These are phyloP conservation scores for Amylocystis lapponica DNA, from an alignment of 768 basidiomycete genomes.

Conservation along the genomic window DNA sequence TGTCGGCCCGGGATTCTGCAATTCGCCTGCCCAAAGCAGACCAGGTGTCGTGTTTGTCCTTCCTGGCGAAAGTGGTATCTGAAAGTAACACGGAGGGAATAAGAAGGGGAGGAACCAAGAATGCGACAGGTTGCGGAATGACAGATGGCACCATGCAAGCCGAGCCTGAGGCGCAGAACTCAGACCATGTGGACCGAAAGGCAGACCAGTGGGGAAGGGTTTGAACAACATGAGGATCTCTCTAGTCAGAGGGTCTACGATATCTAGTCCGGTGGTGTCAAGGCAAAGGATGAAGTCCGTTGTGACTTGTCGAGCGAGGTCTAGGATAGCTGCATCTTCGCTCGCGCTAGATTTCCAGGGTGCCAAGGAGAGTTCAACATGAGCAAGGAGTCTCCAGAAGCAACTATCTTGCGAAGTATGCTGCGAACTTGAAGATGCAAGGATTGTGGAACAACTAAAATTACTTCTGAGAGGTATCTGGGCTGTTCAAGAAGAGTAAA, in stretches of 20 bases:
- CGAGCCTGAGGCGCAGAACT: conserved; percentile 4
- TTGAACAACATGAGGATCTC: conserved; percentile 32
- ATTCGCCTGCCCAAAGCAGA: conserved; percentile 21
- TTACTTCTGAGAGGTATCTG: conserved; percentile 35
- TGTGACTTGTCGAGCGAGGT: conserved; percentile 31
- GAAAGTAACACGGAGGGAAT: conserved; percentile 29
- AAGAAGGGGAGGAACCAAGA: conserved; percentile 60
- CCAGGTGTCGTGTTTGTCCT: conserved; percentile 18
- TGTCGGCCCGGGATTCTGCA: conserved; percentile 21
- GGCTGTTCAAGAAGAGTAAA: conserved; percentile 33
- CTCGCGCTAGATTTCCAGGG: conserved; percentile 22
- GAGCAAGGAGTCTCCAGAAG: conserved; percentile 22
- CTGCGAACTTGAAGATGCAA: conserved; percentile 31
- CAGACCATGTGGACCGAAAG: conserved; percentile 36
- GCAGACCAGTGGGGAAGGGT: conserved; percentile 32
- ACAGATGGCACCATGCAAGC: conserved; percentile 23
- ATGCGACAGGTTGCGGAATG: conserved; percentile 35
- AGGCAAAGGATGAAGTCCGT: conserved; percentile 50
- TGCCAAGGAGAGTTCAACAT: conserved; percentile 40
- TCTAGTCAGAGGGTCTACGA: conserved; percentile 28
- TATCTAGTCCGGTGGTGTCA: conserved; percentile 38
- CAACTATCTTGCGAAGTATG: conserved; percentile 29
- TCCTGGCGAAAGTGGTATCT: conserved; percentile 7
- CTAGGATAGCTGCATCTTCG: conserved; percentile 26
- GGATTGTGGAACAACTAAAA: conserved; percentile 40